A percentile compares a stretch with the other conserved stretches of the same genome.
Conservation (phyloP, 2,329 filamentous ascomycete species). For the Incumbomyces delicatus region DNA sequence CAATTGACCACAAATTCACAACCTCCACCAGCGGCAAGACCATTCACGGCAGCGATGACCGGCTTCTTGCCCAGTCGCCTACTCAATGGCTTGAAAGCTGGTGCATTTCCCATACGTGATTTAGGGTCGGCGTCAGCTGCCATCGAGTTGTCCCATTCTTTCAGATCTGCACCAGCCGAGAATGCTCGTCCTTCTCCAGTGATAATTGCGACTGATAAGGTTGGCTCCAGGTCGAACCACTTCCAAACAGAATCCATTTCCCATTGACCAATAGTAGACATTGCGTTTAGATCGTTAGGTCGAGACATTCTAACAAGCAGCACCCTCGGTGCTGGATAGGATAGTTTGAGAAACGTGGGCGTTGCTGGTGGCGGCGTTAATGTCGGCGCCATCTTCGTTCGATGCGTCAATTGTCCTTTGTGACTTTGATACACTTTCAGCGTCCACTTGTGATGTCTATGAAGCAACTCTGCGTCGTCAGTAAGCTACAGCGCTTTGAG, state of each 20-base stretch:
- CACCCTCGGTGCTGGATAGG: constrained; percentile 35
- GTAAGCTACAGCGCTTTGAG: too few species aligned
- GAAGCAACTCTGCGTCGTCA: too few species aligned
- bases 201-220: constrained; percentile 31
- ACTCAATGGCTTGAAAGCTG: constrained; percentile 31
- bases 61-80: constrained; percentile 62
- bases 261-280: constrained; percentile 29
- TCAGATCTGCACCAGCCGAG: constrained; percentile 37
- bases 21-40: constrained; percentile 62
- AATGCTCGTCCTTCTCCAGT: constrained; percentile 35
- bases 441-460: too few species aligned
- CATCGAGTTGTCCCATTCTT: constrained; percentile 28
- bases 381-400: constrained; percentile 7
- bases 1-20: constrained; percentile 66
- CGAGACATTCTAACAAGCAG: constrained; percentile 39
- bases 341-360: constrained; percentile 26
- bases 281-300: constrained; percentile 34
- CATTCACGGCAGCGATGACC: constrained; percentile 65
- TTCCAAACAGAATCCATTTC: constrained; percentile 33
- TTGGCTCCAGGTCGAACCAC: constrained; percentile 37
- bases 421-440: too few species aligned
- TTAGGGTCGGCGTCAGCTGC: background rate
- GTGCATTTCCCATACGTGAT: constrained; percentile 15
- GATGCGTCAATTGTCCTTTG: too few species aligned
- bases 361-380: constrained; percentile 26